Conservation (phyloP, 192 early-diverging fungal genomes). For the Rhizoclosmatium sp. region DNA sequence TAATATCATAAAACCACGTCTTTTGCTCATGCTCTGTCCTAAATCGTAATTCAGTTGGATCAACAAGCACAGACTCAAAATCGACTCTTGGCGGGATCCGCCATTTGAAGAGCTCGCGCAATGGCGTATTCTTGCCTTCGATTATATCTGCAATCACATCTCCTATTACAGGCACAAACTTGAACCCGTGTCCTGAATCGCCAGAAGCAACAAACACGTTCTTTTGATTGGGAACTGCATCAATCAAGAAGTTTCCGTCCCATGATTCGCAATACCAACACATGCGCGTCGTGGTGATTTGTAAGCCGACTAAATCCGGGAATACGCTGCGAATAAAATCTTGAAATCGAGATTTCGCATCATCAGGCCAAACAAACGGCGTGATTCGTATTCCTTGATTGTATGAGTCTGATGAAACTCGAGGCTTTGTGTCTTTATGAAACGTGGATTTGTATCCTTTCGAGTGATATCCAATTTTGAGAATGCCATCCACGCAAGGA, state of each 20-base stretch:
- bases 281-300: slow-evolving; percentile 48
- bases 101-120: slow-evolving; percentile 21
- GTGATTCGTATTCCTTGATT: not conserved
- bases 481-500: slow-evolving; percentile 42
- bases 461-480: slow-evolving; percentile 60
- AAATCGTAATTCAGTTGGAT: too few relatives aligned
- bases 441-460: slow-evolving; percentile 55
- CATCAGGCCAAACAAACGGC: slow-evolving; percentile 43
- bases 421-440: slow-evolving; percentile 7
- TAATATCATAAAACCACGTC: too few relatives aligned
- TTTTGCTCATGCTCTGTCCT: too few relatives aligned
- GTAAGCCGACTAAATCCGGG: slow-evolving; percentile 46
- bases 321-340: slow-evolving; percentile 49
- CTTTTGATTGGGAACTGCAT: slow-evolving; percentile 47
- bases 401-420: not conserved
- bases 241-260: slow-evolving; percentile 62
- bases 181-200: slow-evolving; percentile 68
- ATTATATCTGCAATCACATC: slow-evolving; percentile 57
- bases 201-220: slow-evolving; percentile 62
- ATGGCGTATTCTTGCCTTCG: slow-evolving; percentile 33
- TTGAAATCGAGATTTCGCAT: slow-evolving; percentile 46
- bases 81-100: not conserved
- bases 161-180: slow-evolving; percentile 62
- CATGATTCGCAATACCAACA: slow-evolving; percentile 67
- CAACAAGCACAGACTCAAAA: too few relatives aligned